Conservation (phyloP, 208 protist genomes). For the Trypanosoma melophagium region DNA sequence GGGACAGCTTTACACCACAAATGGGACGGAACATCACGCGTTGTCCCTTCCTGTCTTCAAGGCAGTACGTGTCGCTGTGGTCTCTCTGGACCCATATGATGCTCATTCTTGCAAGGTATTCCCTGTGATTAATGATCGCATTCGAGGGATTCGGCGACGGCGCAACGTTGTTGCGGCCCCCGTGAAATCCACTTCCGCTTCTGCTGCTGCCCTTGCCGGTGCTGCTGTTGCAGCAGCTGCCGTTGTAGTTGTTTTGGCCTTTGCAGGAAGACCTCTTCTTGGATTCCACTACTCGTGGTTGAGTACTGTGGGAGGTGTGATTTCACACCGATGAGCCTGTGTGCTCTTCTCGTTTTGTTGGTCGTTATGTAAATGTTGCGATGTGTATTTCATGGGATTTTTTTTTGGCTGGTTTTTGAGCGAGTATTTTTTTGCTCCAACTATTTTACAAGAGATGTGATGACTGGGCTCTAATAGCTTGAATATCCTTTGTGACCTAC, state of each 20-base stretch:
- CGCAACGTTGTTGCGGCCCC: too few species aligned
- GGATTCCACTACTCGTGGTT: not conserved
- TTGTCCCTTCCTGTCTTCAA: conserved; percentile 34
- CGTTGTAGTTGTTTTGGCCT: conserved; percentile 1
- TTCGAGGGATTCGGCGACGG: not conserved
- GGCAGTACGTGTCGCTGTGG: conserved; percentile 22
- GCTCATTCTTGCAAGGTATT: conserved; percentile 31
- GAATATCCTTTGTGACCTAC: too few species aligned
- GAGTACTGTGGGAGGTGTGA: not conserved
- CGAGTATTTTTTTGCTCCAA: not conserved
- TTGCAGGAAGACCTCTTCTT: conserved; percentile 5
- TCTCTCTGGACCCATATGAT: conserved; percentile 34
- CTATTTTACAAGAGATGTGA: too few species aligned
- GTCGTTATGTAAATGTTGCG: too few species aligned
- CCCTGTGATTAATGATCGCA: conserved; percentile 30
- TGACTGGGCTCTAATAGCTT: too few species aligned
- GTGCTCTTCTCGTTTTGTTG: not conserved
- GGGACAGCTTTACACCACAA: conserved; percentile 29
- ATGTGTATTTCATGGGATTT: not conserved
- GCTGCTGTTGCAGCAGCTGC: conserved; percentile 1
- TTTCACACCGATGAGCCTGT: not conserved
- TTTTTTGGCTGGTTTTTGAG: not conserved
- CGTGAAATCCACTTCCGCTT: too few species aligned
- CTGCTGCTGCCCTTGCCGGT: too few species aligned
- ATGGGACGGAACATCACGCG: not conserved